Evolutionary conservation across 2,329 filamentous ascomycete genomes (phyloP), one percentile per base, ranked within the genome.

Genomic region (Botrytis tulipae): DNA sequence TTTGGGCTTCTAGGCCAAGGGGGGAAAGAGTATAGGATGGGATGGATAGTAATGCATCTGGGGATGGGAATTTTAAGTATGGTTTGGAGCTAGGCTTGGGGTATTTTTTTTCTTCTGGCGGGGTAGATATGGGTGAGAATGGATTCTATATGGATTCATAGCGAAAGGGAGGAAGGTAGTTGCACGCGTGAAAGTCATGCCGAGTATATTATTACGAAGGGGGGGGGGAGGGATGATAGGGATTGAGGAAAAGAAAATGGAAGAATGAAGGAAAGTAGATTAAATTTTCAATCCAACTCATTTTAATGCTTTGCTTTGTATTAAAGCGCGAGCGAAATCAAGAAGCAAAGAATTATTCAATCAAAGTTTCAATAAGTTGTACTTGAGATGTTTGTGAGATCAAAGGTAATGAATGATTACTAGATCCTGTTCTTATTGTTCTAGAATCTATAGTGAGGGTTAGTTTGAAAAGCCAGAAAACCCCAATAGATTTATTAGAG

Each of bases 41-140:
- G 35, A 62, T n/a, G 25, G 46, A n/a, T 35, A 44, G 29, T 51
- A 67, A n/a, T 48, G 20, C 51, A 16, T 48, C 46, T 54, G 51
- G 46, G 46, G 25, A 68, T 40, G 46, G 65, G 25, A 68, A 29
- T 65, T 29, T 40, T 22, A 40, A 40, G 46, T 68, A 68, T 54
- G 65, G 65, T 68, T 54, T 54, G 65, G 65, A 54, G 65, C 32
- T 68, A 29, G 65, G 46, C 46, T 68, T 68, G 65, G 44, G 44
- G 46, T 29, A 68, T 42, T 46, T 20, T 35, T 65, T 40, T 51
- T 51, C 37, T 40, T 20, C 18, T 54, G 35, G 35, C 14, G 10
- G 65, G 16, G 32, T 35, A 37, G 32, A 10, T 40, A 18, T 51
- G 48, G 48, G n/a, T n/a, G 25, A n/a, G 48, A 6, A n/a, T 1